Evolutionary conservation across 2,329 filamentous ascomycete species (phyloP).

Genomic region (Fusarium torreyae): DNA sequence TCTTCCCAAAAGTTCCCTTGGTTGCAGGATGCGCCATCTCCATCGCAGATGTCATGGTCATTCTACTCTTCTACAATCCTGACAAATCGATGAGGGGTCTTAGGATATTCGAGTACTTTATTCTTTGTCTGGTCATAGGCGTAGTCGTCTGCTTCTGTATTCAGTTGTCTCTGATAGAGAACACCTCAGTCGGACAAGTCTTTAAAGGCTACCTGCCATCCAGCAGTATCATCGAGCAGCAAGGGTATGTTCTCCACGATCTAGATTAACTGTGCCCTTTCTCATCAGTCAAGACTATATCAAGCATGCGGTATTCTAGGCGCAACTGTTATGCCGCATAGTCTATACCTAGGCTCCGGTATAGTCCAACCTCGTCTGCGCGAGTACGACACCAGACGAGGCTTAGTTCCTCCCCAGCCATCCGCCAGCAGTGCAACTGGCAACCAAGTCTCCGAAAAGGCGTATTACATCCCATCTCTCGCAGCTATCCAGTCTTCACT

Average conservation of each 20-base stretch:
- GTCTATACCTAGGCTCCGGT: conserved; percentile 77
- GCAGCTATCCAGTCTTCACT: conserved; percentile 81
- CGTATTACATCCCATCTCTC: conserved; percentile 79
- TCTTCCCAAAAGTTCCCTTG: conserved; percentile 74
- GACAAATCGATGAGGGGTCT: conserved; percentile 69
- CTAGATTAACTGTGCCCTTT: accelerated
- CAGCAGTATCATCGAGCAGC: conserved; percentile 67
- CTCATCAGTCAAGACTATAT: conserved; percentile 63
- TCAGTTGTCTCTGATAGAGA: conserved; percentile 73
- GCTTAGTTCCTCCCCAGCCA: conserved; percentile 62
- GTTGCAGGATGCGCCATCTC: conserved; percentile 79
- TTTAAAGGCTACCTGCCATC: conserved; percentile 78
- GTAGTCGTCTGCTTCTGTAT: conserved; percentile 81
- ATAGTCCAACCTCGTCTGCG: conserved; percentile 77
- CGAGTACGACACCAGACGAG: conserved; percentile 73
- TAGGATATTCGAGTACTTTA: conserved; percentile 77
- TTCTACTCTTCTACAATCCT: conserved; percentile 76
- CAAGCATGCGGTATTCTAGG: conserved; percentile 84
- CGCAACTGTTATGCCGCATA: conserved; percentile 82
- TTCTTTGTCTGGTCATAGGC: conserved; percentile 74
- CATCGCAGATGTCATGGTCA: conserved; percentile 77
- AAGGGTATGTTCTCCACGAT: conserved; percentile 60
- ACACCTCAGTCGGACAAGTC: conserved; percentile 70
- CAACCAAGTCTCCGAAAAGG: conserved; percentile 57
- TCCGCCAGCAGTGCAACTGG: no score